Evolutionary conservation across 345 rosid genomes (phyloP), one percentile per base, ranked within the genome.

Genomic region (Camelina sativa): DNA sequence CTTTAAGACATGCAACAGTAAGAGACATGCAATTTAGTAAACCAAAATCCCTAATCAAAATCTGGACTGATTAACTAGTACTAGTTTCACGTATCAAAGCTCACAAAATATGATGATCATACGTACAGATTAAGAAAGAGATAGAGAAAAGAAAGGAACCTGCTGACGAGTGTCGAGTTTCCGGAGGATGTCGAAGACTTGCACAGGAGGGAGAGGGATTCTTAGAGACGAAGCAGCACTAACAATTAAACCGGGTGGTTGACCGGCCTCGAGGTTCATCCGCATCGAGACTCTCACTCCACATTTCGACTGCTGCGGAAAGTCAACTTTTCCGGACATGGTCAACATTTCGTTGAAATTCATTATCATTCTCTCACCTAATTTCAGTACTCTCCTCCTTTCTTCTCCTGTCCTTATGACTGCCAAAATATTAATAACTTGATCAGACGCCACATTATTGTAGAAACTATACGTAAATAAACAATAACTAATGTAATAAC

Each of bases 291-390:
- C 72, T 40, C 91, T 78, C 34, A 90, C 86, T 34, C 90, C 97
- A 30, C 84, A 74, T 12, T 84, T 86, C 2, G 85, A 82, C 7
- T 73, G 37, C 19, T 80, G 81, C 9, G 88, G 85, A 62, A 83
- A 86, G 73, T 85, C 88, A 41, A 75, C 13, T 69, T 83, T 84
- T 0, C 85, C 83, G 34, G 96, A 79, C 88, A 85, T 85, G 47
- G 75, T 79, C 78, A 89, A 56, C 15, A 63, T 73, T 28, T 79
- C 80, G 60, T 85, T 82, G 72, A 89, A 91, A 20, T 15, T 75
- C 79, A 76, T 88, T 52, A 87, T 73, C 94, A 93, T 89, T 76
- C 96, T 85, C 10, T 85, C 84, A 2, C 84, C 74, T n/a, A 93
- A 81, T 71, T 83, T 82, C 88, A 88, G 79, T 5, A 86, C 59